Conservation (phyloP, 2,329 filamentous ascomycete genomes). For the Colletotrichum viniferum region DNA sequence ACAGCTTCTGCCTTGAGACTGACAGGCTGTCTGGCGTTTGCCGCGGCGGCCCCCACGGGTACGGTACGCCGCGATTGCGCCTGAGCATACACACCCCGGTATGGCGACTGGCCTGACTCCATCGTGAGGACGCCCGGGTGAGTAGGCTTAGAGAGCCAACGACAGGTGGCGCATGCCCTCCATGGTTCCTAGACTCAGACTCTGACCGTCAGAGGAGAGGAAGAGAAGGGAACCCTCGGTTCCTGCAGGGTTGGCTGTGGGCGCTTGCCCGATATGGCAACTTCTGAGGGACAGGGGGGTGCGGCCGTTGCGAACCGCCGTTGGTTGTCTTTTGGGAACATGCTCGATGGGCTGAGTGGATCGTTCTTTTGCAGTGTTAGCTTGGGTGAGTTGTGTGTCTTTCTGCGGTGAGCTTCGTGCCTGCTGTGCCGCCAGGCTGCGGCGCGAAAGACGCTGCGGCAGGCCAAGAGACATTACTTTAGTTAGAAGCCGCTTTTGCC, state of each 20-base stretch:
- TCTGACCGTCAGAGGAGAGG: neutral
- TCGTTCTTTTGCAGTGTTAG: neutral
- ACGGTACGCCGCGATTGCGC: neutral
- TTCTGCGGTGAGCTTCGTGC: neutral
- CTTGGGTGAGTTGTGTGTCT: neutral
- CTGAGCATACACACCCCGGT: neutral
- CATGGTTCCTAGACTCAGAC: neutral
- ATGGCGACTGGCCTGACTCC: conserved; percentile 1
- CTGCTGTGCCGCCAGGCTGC: conserved; percentile 7
- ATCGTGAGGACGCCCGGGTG: conserved; percentile 3
- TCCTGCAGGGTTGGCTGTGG: conserved; percentile 4
- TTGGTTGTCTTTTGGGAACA: neutral
- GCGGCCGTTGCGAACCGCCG: neutral
- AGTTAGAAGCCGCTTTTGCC: neutral
- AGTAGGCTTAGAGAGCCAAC: neutral
- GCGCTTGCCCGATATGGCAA: conserved; percentile 16
- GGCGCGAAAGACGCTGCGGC: neutral
- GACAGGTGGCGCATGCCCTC: neutral
- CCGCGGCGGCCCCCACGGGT: neutral
- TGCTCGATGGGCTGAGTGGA: neutral
- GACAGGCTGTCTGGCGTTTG: neutral
- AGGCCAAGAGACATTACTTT: neutral
- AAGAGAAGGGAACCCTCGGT: neutral
- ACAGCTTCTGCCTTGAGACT: neutral
- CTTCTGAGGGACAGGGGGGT: neutral